Evolutionary conservation across 768 basidiomycete genomes (phyloP).

Genomic region (Leccinum truebloodii): DNA sequence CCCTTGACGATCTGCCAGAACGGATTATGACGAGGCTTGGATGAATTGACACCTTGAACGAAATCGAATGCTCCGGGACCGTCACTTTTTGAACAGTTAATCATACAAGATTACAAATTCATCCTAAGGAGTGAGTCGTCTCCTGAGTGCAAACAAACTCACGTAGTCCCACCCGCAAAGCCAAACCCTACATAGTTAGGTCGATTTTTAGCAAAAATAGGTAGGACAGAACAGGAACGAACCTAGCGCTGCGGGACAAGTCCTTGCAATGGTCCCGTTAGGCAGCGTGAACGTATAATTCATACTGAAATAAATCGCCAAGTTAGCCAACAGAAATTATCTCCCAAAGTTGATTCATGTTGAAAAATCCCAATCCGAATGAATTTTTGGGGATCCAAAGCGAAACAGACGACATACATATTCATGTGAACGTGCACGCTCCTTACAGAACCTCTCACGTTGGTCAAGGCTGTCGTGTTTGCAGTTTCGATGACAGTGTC

Average conservation of each 20-base stretch:
- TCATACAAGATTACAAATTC: not conserved
- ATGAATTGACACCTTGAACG: slow-evolving; percentile 69
- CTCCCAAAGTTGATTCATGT: not conserved
- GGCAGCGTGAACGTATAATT: slow-evolving; percentile 62
- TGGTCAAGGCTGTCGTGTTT: slow-evolving; percentile 33
- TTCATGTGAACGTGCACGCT: slow-evolving; percentile 71
- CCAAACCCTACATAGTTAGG: slow-evolving; percentile 52
- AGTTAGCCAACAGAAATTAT: not conserved
- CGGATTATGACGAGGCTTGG: slow-evolving; percentile 59
- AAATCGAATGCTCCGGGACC: slow-evolving; percentile 82
- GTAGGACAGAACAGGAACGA: slow-evolving; percentile 19
- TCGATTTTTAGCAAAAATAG: not conserved
- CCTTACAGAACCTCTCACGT: slow-evolving; percentile 60
- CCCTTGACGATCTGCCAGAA: slow-evolving; percentile 83
- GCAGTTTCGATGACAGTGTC: slow-evolving; percentile 22
- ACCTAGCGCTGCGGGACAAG: slow-evolving; percentile 83
- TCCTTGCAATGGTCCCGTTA: slow-evolving; percentile 66
- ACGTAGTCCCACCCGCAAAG: slow-evolving; percentile 84
- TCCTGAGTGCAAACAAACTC: slow-evolving; percentile 23
- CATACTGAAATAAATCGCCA: slow-evolving; percentile 42
- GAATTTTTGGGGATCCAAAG: not conserved
- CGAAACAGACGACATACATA: slow-evolving; percentile 50
- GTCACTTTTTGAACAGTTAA: slow-evolving; percentile 38
- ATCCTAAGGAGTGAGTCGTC: not conserved
- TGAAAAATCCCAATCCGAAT: not conserved